Base-by-base conservation (phyloP, 805 yeast genomes). In the Torulaspora indica region DNA sequence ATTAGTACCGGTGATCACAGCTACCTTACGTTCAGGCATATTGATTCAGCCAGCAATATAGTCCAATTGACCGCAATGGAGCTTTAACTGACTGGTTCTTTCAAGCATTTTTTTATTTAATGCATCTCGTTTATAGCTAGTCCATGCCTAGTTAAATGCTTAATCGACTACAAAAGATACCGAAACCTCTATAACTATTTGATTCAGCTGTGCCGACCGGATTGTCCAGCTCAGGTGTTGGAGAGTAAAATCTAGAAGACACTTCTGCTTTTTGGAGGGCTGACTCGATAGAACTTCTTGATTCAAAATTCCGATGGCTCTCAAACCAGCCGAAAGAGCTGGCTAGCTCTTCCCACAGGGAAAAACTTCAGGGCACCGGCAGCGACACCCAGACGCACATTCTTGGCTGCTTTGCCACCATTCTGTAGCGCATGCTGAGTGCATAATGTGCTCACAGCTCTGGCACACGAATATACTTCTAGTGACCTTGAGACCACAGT, bases 351-450 rank as follows among this genome's bases (percentile, higher is more conserved):
- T 4, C 5, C 22, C 22, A 20, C 22, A 20, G 22, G 28, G 63
- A 40, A 55, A 63, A 18, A 47, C 52, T 8, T 67, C 70, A 8
- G 78, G 60, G 64, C 96, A 87, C 4, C 57, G 50, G 56, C 96
- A 88, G 0, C 95, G 95, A 69, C 96, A 88, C 0, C 95, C 96
- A 36, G 85, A 75, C 0, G 95, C 81, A 63, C 96, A 87, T 54
- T 82, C 85, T 0, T 51, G 51, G 45, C 70, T 66, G 7, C 61
- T 67, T 1, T 60, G 54, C 87, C 95, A 88, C 96, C 98, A 90
- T 40, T 74, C 74, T 14, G 73, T 65, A 0, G 95, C 93, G 68
- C 98, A 90, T 17, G 70, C 69, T 2, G 86, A 75, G 60, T 90
- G 98, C 52, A 85, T 56, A 2, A 85, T 70, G 64, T 91, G 97